Conservation (phyloP, 345 rosid genomes). For the Toxicodendron radicans region DNA sequence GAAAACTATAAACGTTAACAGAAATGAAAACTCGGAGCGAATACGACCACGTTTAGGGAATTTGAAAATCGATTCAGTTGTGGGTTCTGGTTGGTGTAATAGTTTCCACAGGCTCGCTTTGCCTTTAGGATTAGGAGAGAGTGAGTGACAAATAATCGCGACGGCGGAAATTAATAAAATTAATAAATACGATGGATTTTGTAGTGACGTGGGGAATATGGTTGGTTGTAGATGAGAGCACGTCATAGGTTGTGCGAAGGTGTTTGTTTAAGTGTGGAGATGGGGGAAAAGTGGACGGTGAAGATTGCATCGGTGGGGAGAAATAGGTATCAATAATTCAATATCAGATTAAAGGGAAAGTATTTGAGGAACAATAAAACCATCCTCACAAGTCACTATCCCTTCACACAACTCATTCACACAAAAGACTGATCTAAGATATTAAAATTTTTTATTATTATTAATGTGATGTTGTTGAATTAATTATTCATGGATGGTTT, state of each 20-base stretch:
- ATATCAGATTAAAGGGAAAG: neutral
- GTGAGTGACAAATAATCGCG: neutral
- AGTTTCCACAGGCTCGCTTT: neutral
- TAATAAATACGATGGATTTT: no score
- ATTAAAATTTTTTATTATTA: no score
- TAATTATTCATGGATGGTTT: no score
- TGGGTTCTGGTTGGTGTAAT: neutral
- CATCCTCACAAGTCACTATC: no score
- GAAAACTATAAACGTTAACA: neutral
- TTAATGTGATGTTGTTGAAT: no score
- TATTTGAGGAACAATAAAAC: no score
- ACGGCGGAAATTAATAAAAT: neutral
- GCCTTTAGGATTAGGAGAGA: no score
- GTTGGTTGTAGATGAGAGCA: neutral
- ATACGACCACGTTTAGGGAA: slow-evolving; percentile 26
- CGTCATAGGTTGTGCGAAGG: neutral
- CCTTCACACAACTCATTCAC: no score
- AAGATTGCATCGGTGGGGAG: neutral
- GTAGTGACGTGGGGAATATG: neutral
- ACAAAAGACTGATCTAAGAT: no score
- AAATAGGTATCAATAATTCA: no score
- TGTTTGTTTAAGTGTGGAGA: slow-evolving; percentile 2
- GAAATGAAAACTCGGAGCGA: slow-evolving; percentile 21
- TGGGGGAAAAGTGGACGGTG: neutral
- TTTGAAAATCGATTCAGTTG: neutral